Base-by-base conservation (phyloP, 2,329 filamentous ascomycete species). In the Hymenoscyphus fraxineus region DNA sequence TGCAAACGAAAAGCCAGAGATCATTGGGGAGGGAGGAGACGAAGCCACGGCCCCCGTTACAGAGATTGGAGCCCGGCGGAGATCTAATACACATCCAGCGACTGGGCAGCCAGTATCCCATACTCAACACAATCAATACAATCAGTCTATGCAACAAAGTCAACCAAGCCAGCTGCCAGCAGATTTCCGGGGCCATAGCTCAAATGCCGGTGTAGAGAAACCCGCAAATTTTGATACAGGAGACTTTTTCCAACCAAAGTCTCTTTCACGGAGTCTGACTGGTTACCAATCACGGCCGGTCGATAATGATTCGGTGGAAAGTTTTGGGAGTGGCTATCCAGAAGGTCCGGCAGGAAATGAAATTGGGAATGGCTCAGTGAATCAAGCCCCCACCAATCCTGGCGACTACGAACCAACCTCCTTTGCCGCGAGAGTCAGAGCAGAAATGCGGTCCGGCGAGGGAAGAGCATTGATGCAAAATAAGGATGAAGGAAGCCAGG, bases 21-120 rank as follows among this genome's bases (percentile, higher is more conserved):
- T 97, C 67, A 97, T 98, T 73, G 94, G 94, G 58, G 89, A 94
- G 76, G 94, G 94, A 64, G 94, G 94, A 40, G 94, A 97, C 73
- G 93, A 97, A 76, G 89, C 90, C 62, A 87, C 91, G 62, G 79
- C 84, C 9, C 90, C 91, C 1, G 85, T 88, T 1, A 80, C 86
- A 22, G 90, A 95, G 73, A 88, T 97, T 62, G 88, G 86, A 5
- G 82, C 80, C 74, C 88, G 83, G 76, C 80, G 76, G 69, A 69
- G 69, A 60, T 65, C 72, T 39, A 65, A 71, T 58, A 68, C 71
- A 55, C 68, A 74, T 40, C 72, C 73, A n/a, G 58, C 59, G 41
- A 59, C 61, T 39, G 63, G 59, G 10, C 70, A 57, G 19, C 63
- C 68, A 51, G 51, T 61, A 59, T 58, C 15, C 13, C 40, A 31